Evolutionary conservation across 2,329 filamentous ascomycete genomes (phyloP), one percentile per base, ranked within the genome.

Genomic region (Malbranchea zuffiana): DNA sequence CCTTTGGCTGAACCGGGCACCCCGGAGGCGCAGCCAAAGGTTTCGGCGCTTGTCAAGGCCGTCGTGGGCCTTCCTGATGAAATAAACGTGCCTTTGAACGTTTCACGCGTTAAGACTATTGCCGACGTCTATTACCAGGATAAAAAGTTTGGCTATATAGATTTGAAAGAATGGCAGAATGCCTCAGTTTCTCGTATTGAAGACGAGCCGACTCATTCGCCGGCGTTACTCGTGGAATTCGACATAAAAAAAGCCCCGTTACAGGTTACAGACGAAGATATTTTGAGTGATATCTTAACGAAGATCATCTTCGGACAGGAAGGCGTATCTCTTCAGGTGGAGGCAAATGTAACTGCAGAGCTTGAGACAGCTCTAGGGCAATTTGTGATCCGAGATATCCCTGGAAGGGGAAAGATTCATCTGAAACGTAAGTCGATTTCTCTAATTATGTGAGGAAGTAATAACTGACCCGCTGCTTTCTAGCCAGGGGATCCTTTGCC

Each of bases 1-100:
- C 81, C 83, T 1, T 74, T 80, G 50, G 83, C 85, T 2, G 77
- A 86, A 12, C 82, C 83, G 0, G 74, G 72, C 40, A 75, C 78
- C 7, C 82, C 84, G 0, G 75, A 79, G 34, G 69, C 80, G 3
- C 74, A 80, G 37, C 86, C 87, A 6, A 78, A 74, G 37, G 78
- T 98, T 11, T 93, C 85, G 19, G 87, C 87, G 3, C 78, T 80
- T 13, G 80, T 95, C 30, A 68, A 82, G 42, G 87, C 87, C 7
- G 67, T 87, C 12, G 80, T 92, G 17, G 75, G 68, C 7, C 59
- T 96, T 21, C 90, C 90, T 0, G 71, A 82, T 28, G 82, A 94
- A 54, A 80, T 96, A 69, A 86, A 93, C 51, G 80, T 96, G 47
- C 74, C 79, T 34, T 63, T 98, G 35, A 76, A 82, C 43, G 83